Evolutionary conservation across 169 alveolate genomes (phyloP), one percentile per base, ranked within the genome.

Genomic region (Sarcocystis neurona): DNA sequence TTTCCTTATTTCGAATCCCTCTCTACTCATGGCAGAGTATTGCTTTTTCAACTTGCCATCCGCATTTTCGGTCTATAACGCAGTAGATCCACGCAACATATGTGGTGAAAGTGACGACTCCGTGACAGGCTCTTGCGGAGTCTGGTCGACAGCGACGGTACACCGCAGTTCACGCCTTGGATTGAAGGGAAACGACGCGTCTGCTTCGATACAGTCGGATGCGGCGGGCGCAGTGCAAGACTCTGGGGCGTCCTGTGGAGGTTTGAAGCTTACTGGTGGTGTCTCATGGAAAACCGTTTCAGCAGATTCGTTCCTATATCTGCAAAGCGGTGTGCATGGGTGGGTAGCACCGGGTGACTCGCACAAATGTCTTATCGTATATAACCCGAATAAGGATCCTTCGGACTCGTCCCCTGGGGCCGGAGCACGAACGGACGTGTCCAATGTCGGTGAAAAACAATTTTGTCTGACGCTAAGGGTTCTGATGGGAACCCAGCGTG

Each of bases 401-500:
- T 53, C 82, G 3, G 82, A 72, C 27, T 39, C 18, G 39, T 27
- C 82, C 41, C 15, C 2, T 1, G 34, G 34, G 56, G 82, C 58
- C 23, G 82, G 82, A 2, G 56, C 41, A 27, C 1, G 34, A 56
- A 18, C 56, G 4, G 82, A 32, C 8, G 50, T 47, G 27, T 5
- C 43, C 82, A 39, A 1, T 39, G 20, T 53, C 48, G 58, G 34
- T 27, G 53, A 5, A 10, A 82, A 84, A 0, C 53, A n/a, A 87
- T 87, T 77, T 32, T 58, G 10, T n/a, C 48, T 87, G 10, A 56
- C 78, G 66, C 47, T 87, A 74, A 66, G 88, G 39, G 85, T 75
- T 50, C 82, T 87, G 43, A 15, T 87, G 75, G 91, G 88, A 0
- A 66, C 58, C 74, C 88, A 87, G 53, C 88, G 88, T 15, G 91